phyloP scores from a whole-genome alignment of 202 grass and related monocot genomes.

The Schoenoplectus tabernaemontani region DNA sequence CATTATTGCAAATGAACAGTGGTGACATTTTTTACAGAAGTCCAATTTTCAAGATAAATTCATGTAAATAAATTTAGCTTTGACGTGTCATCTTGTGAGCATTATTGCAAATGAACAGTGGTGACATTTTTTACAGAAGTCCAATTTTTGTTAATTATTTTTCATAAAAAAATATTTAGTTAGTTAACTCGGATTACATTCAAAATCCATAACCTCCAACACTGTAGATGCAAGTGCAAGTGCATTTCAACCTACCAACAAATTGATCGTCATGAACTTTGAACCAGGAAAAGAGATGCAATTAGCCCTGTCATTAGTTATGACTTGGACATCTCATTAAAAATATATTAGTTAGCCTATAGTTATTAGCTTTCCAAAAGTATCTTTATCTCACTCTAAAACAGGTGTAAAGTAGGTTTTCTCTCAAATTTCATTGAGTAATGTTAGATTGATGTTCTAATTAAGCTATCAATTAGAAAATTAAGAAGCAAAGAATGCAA shows the following conservation, averaged over 20 bases:
- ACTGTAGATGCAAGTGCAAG: conserved; percentile 5
- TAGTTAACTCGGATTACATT: conserved; percentile 11
- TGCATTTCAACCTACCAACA: conserved; percentile 15
- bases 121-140: not conserved
- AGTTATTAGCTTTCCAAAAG: conserved; percentile 25
- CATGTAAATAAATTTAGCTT: not conserved
- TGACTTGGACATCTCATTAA: conserved; percentile 8
- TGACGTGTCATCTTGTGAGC: not conserved
- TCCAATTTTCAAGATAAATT: not conserved
- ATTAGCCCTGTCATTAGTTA: conserved; percentile 20
- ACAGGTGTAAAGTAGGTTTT: conserved; percentile 12
- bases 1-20: not conserved
- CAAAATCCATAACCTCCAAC: conserved; percentile 4
- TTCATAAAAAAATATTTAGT: not conserved
- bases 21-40: too few species aligned
- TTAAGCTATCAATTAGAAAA: conserved; percentile 7
- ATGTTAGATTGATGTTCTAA: conserved; percentile 2
- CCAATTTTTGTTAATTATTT: not conserved
- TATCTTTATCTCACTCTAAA: conserved; percentile 10
- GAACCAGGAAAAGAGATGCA: not conserved
- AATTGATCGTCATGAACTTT: not conserved
- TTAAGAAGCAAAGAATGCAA: not conserved
- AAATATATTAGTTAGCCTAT: conserved; percentile 21
- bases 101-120: not conserved
- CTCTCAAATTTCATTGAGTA: conserved; percentile 13